Conservation (phyloP, 208 protist species). For the Strigomonas culicis region DNA sequence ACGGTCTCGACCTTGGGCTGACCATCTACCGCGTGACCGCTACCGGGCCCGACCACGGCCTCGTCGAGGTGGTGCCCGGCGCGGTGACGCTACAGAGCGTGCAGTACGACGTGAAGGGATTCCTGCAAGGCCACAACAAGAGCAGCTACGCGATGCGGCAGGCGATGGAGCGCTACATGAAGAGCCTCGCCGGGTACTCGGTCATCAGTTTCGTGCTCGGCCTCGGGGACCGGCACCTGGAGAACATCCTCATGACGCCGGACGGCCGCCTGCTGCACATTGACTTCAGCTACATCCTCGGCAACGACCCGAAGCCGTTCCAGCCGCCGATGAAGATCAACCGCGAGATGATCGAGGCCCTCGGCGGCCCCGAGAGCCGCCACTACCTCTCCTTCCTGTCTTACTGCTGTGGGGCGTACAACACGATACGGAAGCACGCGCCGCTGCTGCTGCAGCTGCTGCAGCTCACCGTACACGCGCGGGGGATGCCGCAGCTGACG, state of each 20-base stretch:
- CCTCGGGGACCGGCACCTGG: slow-evolving; percentile 95
- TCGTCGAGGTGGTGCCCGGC: slow-evolving; percentile 84
- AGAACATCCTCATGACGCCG: slow-evolving; percentile 95
- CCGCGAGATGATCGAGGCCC: slow-evolving; percentile 86
- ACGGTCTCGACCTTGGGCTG: slow-evolving; percentile 93
- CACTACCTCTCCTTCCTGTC: slow-evolving; percentile 77
- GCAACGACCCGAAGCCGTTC: slow-evolving; percentile 96
- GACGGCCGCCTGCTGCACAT: slow-evolving; percentile 96
- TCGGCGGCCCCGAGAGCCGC: slow-evolving; percentile 73
- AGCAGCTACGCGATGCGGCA: slow-evolving; percentile 46
- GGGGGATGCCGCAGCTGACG: slow-evolving; percentile 61
- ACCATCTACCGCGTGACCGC: slow-evolving; percentile 93
- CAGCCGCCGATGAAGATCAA: slow-evolving; percentile 96
- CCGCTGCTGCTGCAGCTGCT: slow-evolving; percentile 94
- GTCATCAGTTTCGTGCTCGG: slow-evolving; percentile 97
- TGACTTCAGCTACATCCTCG: slow-evolving; percentile 98
- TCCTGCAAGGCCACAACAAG: slow-evolving; percentile 73
- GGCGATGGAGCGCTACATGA: slow-evolving; percentile 93
- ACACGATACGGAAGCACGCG: slow-evolving; percentile 94
- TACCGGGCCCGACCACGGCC: slow-evolving; percentile 67
- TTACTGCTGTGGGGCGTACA: slow-evolving; percentile 95
- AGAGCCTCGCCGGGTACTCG: slow-evolving; percentile 96
- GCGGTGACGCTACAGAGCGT: slow-evolving; percentile 80
- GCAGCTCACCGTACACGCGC: slow-evolving; percentile 90
- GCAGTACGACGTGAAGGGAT: slow-evolving; percentile 64